Conservation (phyloP, 2,329 filamentous ascomycete species). For the Fusarium caatingaense region DNA sequence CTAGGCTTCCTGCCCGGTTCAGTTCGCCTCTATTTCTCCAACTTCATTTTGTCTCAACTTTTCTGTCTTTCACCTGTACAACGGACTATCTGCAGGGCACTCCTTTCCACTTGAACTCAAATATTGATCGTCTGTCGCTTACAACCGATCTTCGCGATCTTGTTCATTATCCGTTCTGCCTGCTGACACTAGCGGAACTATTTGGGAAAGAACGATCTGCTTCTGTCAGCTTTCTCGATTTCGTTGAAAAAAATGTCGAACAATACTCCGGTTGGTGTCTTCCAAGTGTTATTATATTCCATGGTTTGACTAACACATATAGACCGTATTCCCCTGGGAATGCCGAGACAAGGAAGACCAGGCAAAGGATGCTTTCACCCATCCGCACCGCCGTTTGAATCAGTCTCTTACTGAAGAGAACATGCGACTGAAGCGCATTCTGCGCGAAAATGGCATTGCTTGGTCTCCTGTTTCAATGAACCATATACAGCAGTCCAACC, state of each 20-base stretch:
- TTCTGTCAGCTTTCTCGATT: constrained; percentile 16
- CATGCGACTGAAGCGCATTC: constrained; percentile 60
- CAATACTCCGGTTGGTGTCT: constrained; percentile 36
- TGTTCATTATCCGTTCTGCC: neutral
- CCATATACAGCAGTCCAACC: constrained; percentile 49
- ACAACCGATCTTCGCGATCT: neutral
- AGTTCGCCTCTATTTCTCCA: neutral
- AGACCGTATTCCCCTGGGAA: constrained; percentile 59
- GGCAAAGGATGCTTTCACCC: constrained; percentile 60
- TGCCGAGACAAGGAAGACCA: constrained; percentile 64
- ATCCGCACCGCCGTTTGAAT: constrained; percentile 61
- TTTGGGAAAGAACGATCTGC: constrained; percentile 13
- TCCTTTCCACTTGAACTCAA: neutral
- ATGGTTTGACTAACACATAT: constrained; percentile 35
- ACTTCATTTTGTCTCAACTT: neutral
- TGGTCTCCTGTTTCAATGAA: constrained; percentile 58
- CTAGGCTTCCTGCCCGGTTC: neutral
- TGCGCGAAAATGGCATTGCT: constrained; percentile 64
- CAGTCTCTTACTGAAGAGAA: constrained; percentile 62
- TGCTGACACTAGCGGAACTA: neutral
- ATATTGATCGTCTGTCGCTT: neutral
- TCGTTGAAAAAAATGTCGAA: constrained; percentile 34
- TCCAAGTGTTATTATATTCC: neutral
- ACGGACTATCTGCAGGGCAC: neutral
- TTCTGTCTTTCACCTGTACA: constrained; percentile 2